Evolutionary conservation across 345 rosid species (phyloP).

Genomic region (Acer campestre): DNA sequence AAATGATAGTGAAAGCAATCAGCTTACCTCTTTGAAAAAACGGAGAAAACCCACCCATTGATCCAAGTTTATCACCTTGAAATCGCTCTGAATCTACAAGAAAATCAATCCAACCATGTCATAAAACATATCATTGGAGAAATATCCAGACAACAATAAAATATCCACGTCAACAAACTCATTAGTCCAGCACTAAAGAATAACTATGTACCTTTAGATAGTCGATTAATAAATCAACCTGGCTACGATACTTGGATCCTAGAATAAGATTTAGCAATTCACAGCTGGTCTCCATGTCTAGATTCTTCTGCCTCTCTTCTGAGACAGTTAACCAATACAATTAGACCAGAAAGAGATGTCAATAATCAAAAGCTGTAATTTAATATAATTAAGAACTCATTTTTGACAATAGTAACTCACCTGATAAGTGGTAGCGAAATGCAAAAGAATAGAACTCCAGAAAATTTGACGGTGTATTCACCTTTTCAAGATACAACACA

Average conservation of each 20-base stretch:
- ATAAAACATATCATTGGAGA: neutral
- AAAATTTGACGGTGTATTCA: conserved; percentile 31
- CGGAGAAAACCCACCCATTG: conserved; percentile 58
- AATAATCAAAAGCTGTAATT: neutral
- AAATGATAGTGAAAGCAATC: neutral
- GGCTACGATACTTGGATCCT: conserved; percentile 33
- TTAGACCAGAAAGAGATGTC: neutral
- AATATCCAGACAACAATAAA: neutral
- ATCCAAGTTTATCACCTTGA: conserved; percentile 54
- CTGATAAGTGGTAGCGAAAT: conserved; percentile 57
- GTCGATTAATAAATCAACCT: conserved; percentile 42
- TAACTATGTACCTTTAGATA: conserved; percentile 45
- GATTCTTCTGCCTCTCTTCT: conserved; percentile 58
- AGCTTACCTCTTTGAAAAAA: conserved; percentile 54
- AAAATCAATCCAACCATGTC: conserved; percentile 11
- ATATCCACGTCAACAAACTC: neutral
- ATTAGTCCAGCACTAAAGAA: neutral
- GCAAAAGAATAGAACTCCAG: conserved; percentile 48
- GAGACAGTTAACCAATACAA: conserved; percentile 18
- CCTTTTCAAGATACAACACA: conserved; percentile 31
- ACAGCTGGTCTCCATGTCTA: conserved; percentile 55
- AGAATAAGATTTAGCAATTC: conserved; percentile 54
- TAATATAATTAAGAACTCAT: conserved; percentile 10
- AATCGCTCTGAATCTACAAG: conserved; percentile 53
- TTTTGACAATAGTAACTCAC: conserved; percentile 21